A percentile compares a stretch with the other conserved stretches of the same genome.
Conservation (phyloP, 768 basidiomycete genomes). For the Russula sp. region DNA sequence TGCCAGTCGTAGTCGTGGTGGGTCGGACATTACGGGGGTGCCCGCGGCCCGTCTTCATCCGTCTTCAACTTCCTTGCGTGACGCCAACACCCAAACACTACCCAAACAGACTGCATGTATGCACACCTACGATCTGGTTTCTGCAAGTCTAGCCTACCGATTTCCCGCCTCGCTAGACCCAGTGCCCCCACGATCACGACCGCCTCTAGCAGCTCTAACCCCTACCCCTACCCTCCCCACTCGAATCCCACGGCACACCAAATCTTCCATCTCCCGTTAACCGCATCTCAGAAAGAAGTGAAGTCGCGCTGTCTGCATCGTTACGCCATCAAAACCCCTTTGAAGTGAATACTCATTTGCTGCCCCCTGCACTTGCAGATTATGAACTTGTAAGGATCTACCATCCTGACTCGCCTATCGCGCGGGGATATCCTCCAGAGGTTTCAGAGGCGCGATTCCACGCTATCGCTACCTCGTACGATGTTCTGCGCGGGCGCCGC, state of each 20-base stretch:
- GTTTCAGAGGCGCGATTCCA: slow-evolving; percentile 64
- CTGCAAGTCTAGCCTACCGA: not conserved
- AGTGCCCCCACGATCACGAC: slow-evolving; percentile 8
- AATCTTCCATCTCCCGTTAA: slow-evolving; percentile 42
- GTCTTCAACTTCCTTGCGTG: no score
- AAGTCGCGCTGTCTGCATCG: slow-evolving; percentile 41
- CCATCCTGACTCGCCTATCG: slow-evolving; percentile 65
- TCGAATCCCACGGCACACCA: slow-evolving; percentile 41
- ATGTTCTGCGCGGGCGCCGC: slow-evolving; percentile 52
- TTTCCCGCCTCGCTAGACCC: not conserved
- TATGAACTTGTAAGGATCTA: slow-evolving; percentile 78
- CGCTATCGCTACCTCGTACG: slow-evolving; percentile 66
- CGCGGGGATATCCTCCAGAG: slow-evolving; percentile 44
- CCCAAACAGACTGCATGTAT: not conserved
- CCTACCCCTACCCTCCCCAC: slow-evolving; percentile 38
- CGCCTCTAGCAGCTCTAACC: slow-evolving; percentile 34
- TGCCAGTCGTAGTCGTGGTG: no score
- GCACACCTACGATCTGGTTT: not conserved
- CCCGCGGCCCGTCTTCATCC: no score
- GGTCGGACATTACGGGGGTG: no score
- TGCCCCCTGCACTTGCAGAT: slow-evolving; percentile 43
- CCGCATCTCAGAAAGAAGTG: slow-evolving; percentile 38
- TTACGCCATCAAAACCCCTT: slow-evolving; percentile 17
- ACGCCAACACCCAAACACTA: no score
- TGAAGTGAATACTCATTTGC: not conserved